A percentile compares a stretch with the other conserved stretches of the same genome.
phyloP scores from a whole-genome alignment of 306 rosid genomes.

The Vigna unguiculata region DNA sequence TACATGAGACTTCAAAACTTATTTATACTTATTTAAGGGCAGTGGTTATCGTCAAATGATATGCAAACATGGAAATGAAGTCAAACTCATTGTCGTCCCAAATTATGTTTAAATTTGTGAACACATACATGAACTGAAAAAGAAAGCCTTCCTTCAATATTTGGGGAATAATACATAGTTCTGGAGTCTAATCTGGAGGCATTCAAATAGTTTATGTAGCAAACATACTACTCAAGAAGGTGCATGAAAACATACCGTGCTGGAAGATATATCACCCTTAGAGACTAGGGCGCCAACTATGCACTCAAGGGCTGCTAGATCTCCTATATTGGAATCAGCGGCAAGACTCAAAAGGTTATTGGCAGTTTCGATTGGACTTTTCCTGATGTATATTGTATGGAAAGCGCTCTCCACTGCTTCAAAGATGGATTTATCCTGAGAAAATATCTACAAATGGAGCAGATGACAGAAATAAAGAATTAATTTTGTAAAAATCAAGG shows the following conservation, averaged over 20 bases:
- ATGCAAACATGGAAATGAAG: slow-evolving; percentile 25
- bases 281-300: slow-evolving; percentile 82
- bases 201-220: slow-evolving; percentile 30
- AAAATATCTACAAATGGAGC: slow-evolving; percentile 72
- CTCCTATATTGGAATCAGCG: slow-evolving; percentile 87
- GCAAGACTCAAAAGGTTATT: slow-evolving; percentile 81
- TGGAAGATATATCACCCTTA: slow-evolving; percentile 85
- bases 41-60: slow-evolving; percentile 23
- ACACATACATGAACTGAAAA: slow-evolving; percentile 8
- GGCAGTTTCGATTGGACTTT: slow-evolving; percentile 82
- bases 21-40: slow-evolving; percentile 9
- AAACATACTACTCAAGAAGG: slow-evolving; percentile 9
- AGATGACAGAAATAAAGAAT: slow-evolving; percentile 38
- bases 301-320: slow-evolving; percentile 91
- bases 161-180: slow-evolving; percentile 10
- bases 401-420: slow-evolving; percentile 98
- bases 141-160: slow-evolving; percentile 27
- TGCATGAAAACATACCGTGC: slow-evolving; percentile 67
- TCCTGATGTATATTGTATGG: slow-evolving; percentile 77
- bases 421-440: slow-evolving; percentile 92
- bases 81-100: slow-evolving; percentile 19
- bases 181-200: slow-evolving; percentile 35
- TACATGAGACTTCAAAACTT: slow-evolving; percentile 17
- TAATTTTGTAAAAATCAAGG: slow-evolving; percentile 31
- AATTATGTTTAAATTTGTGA: slow-evolving; percentile 24